Evolutionary conservation across 2,329 filamentous ascomycete species (phyloP), one percentile per base, ranked within the genome.

Genomic region (Colletotrichum higginsianum): DNA sequence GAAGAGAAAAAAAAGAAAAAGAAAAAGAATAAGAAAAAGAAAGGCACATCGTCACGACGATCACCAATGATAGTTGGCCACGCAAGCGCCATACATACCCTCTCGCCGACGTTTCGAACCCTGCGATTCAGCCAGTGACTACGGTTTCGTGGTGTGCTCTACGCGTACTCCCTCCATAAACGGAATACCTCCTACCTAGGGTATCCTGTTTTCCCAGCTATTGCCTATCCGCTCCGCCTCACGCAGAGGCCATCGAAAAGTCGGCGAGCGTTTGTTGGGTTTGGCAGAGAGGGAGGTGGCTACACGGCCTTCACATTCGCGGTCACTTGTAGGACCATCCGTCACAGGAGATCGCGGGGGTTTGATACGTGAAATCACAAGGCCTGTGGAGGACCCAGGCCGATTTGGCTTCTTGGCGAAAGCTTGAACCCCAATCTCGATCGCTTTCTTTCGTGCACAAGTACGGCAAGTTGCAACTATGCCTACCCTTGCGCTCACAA

Each of bases 101-200:
- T 21, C 26, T 66, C 16, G 60, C 42, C 55, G 35, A 60, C 23
- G 35, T 60, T 47, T 30, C 30, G 74, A 75, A 75, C 72, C 67
- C 74, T 73, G 85, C 84, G 83, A 80, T 82, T 82, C 85, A 84
- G 30, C 30, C 30, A 35, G 30, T 35, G 7, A 86, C 85, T 86
- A 85, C 82, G 84, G 40, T 35, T 6, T 56, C n/a, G 11, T 35
- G 52, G 11, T 56, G n/a, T 15, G 38, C 21, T 16, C 42, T 26
- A 7, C 21, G 13, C 42, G 44, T 21, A 21, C 26, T 44, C 26
- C n/a, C 7, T 8, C 42, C 30, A 38, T 8, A 6, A 5, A 30
- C 3, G 26, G 23, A n/a, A 35, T 8, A 35, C 30, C 30, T 44
- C 18, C 18, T 26, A 50, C 15, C n/a, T 7, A 35, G 8, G 30